A percentile compares a stretch with the other conserved stretches of the same genome.
Evolutionary conservation across 2,329 filamentous ascomycete species (phyloP).

Genomic region (Aspergillus ustus): DNA sequence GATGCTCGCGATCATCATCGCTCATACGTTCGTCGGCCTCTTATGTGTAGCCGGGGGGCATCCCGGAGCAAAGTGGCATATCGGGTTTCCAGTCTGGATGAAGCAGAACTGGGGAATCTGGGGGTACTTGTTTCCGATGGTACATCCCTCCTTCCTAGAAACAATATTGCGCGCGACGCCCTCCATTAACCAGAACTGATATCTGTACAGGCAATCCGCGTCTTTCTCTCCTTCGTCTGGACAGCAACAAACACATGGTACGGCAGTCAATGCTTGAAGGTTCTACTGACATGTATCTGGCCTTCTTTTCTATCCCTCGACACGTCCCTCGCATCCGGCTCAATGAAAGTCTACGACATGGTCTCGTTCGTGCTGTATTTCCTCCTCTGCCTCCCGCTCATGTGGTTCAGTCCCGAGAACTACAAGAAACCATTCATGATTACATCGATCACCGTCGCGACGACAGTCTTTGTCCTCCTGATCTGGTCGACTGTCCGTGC

Average conservation of each 20-base stretch:
- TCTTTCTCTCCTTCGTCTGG: constrained; percentile 13
- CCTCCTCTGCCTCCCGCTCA: constrained; percentile 49
- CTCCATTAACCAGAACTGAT: not conserved
- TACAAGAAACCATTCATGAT: constrained; percentile 50
- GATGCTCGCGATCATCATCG: constrained; percentile 2
- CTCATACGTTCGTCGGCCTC: constrained; percentile 1
- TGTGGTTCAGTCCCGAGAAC: constrained; percentile 52
- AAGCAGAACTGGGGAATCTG: constrained; percentile 5
- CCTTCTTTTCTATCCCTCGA: constrained; percentile 51
- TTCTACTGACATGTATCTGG: constrained; percentile 53
- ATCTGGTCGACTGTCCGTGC: constrained; percentile 54
- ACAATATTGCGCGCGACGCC: not conserved
- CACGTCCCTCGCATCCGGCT: constrained; percentile 45
- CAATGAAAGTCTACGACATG: constrained; percentile 53
- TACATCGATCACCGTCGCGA: constrained; percentile 45
- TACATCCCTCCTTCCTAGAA: not conserved
- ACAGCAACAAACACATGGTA: constrained; percentile 47
- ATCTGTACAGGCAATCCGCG: not conserved
- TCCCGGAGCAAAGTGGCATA: constrained; percentile 10
- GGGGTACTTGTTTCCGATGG: constrained; percentile 5
- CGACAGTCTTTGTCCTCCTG: constrained; percentile 49
- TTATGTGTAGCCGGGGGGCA: constrained; percentile 6
- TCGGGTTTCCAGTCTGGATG: constrained; percentile 6
- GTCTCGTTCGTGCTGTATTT: constrained; percentile 52
- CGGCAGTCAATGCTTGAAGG: constrained; percentile 53